Conservation (phyloP, 257 asterid genomes). For the Ballota nigra region DNA sequence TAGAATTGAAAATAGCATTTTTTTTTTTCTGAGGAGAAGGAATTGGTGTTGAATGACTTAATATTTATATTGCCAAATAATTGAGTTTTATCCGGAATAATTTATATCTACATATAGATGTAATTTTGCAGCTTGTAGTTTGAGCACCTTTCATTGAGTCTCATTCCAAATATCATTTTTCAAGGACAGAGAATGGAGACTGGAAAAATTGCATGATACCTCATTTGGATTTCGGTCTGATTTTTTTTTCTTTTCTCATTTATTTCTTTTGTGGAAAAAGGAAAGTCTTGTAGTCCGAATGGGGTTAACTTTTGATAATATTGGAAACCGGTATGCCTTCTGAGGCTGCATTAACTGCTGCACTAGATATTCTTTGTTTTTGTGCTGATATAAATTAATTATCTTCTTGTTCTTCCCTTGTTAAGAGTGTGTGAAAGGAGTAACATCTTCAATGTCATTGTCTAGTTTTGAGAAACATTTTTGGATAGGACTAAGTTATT, state of each 20-base stretch:
- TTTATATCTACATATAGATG: neutral
- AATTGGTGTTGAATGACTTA: neutral
- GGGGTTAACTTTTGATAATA: neutral
- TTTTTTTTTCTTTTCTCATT: no score
- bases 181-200: no score
- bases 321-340: neutral
- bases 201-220: no score
- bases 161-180: no score
- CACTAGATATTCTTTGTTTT: neutral
- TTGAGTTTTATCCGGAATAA: neutral
- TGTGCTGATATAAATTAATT: neutral
- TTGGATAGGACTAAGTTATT: neutral
- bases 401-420: neutral
- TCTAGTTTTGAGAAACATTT: neutral
- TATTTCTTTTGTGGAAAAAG: no score
- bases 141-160: no score
- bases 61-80: neutral
- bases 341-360: neutral
- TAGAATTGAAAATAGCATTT: neutral
- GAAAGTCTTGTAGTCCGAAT: neutral
- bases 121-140: no score
- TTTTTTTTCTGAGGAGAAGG: no score
- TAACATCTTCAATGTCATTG: neutral
- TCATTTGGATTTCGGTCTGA: no score
- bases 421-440: neutral